A percentile compares a stretch with the other conserved stretches of the same genome.
These are phyloP conservation scores for Abortiporus biennis DNA, from an alignment of 1,284 basidiomycete genomes.

Conservation along the genomic window DNA sequence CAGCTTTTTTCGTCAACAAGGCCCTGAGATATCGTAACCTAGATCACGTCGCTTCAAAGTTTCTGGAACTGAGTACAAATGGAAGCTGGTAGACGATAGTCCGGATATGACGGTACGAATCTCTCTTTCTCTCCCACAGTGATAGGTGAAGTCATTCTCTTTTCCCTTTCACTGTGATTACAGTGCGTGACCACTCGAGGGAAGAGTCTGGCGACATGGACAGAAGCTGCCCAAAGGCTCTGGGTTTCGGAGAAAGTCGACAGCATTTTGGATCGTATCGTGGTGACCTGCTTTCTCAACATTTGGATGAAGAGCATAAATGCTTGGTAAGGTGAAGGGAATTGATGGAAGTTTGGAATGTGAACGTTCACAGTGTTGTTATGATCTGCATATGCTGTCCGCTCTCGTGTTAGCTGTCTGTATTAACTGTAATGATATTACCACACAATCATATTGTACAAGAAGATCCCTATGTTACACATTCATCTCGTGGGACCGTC, in stretches of 20 bases:
- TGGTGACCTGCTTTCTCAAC: slow-evolving; percentile 51
- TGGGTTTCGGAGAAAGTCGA: slow-evolving; percentile 32
- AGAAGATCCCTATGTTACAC: no score
- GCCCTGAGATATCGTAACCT: slow-evolving; percentile 5
- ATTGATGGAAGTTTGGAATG: no score
- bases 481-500: no score
- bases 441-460: no score
- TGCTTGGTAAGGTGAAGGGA: slow-evolving; percentile 20
- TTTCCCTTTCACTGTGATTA: slow-evolving; percentile 3
- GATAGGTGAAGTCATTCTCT: neutral
- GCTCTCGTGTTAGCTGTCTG: neutral
- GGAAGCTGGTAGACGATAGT: slow-evolving; percentile 44
- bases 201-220: slow-evolving; percentile 45
- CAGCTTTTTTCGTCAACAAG: neutral
- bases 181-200: slow-evolving; percentile 48
- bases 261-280: slow-evolving; percentile 42
- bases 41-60: slow-evolving; percentile 54
- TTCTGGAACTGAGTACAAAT: slow-evolving; percentile 47
- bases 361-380: no score
- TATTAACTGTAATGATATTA: no score
- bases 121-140: no score
- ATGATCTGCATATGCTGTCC: no score
- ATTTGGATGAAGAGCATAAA: slow-evolving; percentile 38
- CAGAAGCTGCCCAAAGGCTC: slow-evolving; percentile 31
- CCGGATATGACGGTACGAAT: slow-evolving; percentile 26